phyloP scores from a whole-genome alignment of 352 stramenopile species.

The Pythium scleroteichum region DNA sequence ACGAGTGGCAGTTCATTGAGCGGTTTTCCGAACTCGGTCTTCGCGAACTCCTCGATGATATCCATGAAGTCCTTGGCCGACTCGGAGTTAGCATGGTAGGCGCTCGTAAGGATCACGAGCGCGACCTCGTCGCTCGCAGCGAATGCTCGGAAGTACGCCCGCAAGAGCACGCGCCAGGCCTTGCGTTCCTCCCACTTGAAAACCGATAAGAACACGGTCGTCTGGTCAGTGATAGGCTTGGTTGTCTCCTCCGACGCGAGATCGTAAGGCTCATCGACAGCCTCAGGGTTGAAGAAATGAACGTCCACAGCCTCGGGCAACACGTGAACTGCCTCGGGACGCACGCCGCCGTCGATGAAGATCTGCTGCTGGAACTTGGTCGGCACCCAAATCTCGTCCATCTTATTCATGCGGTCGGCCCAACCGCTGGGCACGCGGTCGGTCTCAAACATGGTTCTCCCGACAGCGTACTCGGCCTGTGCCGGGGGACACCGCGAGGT shows the following conservation, averaged over 20 bases:
- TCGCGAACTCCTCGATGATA: slow-evolving; percentile 56
- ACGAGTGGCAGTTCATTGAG: slow-evolving; percentile 54
- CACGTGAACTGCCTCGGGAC: slow-evolving; percentile 57
- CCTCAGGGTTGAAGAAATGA: slow-evolving; percentile 81
- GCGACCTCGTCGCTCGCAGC: slow-evolving; percentile 54
- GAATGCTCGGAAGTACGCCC: slow-evolving; percentile 85
- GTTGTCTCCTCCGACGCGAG: slow-evolving; percentile 34
- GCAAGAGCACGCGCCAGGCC: slow-evolving; percentile 86
- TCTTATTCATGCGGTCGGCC: slow-evolving; percentile 83
- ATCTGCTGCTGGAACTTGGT: slow-evolving; percentile 83
- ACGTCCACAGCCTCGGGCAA: slow-evolving; percentile 89
- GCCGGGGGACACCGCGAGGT: slow-evolving; percentile 66
- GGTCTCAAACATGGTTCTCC: slow-evolving; percentile 95
- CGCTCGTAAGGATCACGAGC: slow-evolving; percentile 86
- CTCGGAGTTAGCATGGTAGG: slow-evolving; percentile 72
- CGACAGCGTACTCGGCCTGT: slow-evolving; percentile 62
- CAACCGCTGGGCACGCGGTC: slow-evolving; percentile 91
- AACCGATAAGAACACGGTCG: slow-evolving; percentile 89
- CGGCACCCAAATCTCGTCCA: slow-evolving; percentile 95
- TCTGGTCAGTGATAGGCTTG: slow-evolving; percentile 38
- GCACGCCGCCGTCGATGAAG: slow-evolving; percentile 66
- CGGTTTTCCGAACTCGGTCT: slow-evolving; percentile 43
- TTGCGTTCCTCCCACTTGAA: slow-evolving; percentile 96
- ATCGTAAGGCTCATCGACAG: slow-evolving; percentile 49
- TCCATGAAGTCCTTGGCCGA: slow-evolving; percentile 49